phyloP scores from a whole-genome alignment of 768 basidiomycete species.

The Strobilomyces echinocephalus region DNA sequence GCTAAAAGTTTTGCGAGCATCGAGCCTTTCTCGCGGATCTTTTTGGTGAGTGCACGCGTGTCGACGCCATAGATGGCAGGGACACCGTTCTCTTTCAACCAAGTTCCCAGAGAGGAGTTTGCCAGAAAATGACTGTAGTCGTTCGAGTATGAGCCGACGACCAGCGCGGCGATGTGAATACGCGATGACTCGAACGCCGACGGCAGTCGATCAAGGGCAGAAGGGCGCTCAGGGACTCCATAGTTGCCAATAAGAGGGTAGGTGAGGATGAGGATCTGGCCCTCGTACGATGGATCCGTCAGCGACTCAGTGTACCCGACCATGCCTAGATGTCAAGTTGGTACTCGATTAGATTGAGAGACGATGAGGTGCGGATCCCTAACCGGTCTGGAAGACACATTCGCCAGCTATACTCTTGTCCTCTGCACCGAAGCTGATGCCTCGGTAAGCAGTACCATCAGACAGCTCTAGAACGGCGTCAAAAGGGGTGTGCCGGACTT shows the following conservation, averaged over 20 bases:
- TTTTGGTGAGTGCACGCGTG: conserved; percentile 95
- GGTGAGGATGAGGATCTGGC: conserved; percentile 95
- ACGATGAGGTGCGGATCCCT: conserved; percentile 27
- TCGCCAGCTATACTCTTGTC: conserved; percentile 91
- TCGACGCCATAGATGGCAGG: conserved; percentile 96
- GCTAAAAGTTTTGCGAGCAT: conserved; percentile 85
- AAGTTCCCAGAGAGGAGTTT: conserved; percentile 75
- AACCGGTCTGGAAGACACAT: conserved; percentile 99
- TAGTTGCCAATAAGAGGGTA: conserved; percentile 98
- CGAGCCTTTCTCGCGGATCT: conserved; percentile 88
- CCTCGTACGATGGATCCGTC: conserved; percentile 97
- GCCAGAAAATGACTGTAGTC: conserved; percentile 96
- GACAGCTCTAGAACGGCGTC: conserved; percentile 83
- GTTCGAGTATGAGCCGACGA: conserved; percentile 91
- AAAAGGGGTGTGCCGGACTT: conserved; percentile 18
- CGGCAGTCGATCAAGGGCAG: conserved; percentile 52
- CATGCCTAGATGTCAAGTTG: conserved; percentile 66
- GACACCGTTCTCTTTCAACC: conserved; percentile 93
- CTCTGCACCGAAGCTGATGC: conserved; percentile 91
- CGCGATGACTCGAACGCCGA: conserved; percentile 89
- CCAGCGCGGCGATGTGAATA: conserved; percentile 88
- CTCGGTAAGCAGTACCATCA: conserved; percentile 84
- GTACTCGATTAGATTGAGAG: conserved; percentile 4
- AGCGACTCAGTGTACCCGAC: conserved; percentile 98
- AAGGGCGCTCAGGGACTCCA: conserved; percentile 77